phyloP scores from a whole-genome alignment of 768 basidiomycete species.

The Cytidiella melzeri region DNA sequence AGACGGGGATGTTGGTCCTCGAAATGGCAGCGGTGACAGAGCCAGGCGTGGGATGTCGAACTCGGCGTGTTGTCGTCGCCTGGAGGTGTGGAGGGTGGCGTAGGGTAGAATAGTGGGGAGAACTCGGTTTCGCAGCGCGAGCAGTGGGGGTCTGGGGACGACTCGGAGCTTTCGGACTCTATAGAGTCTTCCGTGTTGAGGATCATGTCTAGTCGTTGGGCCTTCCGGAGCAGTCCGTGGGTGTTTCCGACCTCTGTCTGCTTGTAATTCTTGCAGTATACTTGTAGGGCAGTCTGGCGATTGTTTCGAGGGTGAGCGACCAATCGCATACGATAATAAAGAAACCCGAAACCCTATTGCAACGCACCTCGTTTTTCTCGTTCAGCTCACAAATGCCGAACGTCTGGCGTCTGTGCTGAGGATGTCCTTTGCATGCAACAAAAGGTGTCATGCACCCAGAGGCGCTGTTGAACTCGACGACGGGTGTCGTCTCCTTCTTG shows the following conservation, averaged over 20 bases:
- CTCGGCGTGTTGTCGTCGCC: constrained; percentile 17
- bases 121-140: constrained; percentile 58
- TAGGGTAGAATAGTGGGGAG: constrained; percentile 70
- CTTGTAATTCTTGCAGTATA: constrained; percentile 83
- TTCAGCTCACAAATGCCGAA: constrained; percentile 85
- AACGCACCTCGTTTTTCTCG: constrained; percentile 72
- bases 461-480: constrained; percentile 71
- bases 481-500: constrained; percentile 57
- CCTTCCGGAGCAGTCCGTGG: constrained; percentile 85
- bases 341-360: background rate
- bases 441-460: constrained; percentile 74
- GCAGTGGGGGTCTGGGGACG: constrained; percentile 37
- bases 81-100: constrained; percentile 19
- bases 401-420: constrained; percentile 53
- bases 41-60: constrained; percentile 18
- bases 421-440: constrained; percentile 74
- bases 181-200: constrained; percentile 36
- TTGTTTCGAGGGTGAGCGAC: background rate
- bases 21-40: constrained; percentile 44
- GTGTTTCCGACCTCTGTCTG: constrained; percentile 64
- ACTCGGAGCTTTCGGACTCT: constrained; percentile 13
- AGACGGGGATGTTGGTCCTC: constrained; percentile 2
- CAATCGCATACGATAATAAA: background rate
- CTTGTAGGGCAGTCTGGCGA: constrained; percentile 90
- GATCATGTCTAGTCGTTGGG: constrained; percentile 72